Conservation (phyloP, 179 eudicot species). For the Drosera spatulata region DNA sequence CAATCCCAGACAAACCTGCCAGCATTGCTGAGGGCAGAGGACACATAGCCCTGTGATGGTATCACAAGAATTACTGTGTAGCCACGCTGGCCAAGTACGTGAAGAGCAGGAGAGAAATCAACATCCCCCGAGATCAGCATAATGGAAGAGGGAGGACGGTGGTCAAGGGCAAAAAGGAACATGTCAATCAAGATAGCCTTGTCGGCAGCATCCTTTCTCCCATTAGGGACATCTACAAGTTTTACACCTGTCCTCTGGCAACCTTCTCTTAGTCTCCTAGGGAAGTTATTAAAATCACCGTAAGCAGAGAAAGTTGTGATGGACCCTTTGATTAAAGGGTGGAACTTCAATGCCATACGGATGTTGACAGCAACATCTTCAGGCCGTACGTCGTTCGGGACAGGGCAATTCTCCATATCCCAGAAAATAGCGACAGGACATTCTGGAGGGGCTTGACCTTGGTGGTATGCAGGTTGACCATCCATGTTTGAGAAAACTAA, state of each 20-base stretch:
- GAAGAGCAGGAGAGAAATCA: slow-evolving; percentile 93
- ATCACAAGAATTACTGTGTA: slow-evolving; percentile 80
- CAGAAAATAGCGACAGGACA: slow-evolving; percentile 90
- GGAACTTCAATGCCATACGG: slow-evolving; percentile 81
- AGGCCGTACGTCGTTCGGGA: slow-evolving; percentile 87
- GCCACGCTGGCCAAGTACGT: slow-evolving; percentile 93
- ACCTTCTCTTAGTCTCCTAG: slow-evolving; percentile 84
- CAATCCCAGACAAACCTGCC: slow-evolving; percentile 98
- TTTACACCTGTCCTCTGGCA: slow-evolving; percentile 96
- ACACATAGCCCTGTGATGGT: slow-evolving; percentile 70
- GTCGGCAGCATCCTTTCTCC: slow-evolving; percentile 96
- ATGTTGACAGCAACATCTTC: slow-evolving; percentile 93
- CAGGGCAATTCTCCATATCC: slow-evolving; percentile 99
- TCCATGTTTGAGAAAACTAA: no score
- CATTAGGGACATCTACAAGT: slow-evolving; percentile 90
- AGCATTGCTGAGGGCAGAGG: slow-evolving; percentile 86
- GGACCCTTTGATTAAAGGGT: slow-evolving; percentile 74
- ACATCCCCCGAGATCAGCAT: slow-evolving; percentile 96
- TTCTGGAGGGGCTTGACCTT: slow-evolving; percentile 17
- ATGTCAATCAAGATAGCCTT: slow-evolving; percentile 97
- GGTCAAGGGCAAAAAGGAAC: slow-evolving; percentile 97
- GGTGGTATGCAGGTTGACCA: slow-evolving; percentile 12
- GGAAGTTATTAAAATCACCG: slow-evolving; percentile 89
- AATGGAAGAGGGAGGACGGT: slow-evolving; percentile 83
- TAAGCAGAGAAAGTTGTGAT: slow-evolving; percentile 85